Evolutionary conservation across 768 basidiomycete genomes (phyloP).

Genomic region (Tulasnella sp.): DNA sequence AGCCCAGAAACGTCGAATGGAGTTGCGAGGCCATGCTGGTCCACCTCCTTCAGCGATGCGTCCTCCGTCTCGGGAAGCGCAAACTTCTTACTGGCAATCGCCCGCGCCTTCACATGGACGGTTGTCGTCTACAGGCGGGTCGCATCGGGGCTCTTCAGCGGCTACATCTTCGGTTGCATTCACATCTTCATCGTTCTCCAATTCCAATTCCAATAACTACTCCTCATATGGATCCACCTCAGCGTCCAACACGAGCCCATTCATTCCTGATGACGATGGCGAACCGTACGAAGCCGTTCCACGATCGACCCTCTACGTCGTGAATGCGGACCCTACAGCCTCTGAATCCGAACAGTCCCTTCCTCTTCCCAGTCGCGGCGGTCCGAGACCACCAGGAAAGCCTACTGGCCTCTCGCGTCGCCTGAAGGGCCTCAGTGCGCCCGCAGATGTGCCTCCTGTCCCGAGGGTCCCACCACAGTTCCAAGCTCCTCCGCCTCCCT

Average conservation of each 20-base stretch:
- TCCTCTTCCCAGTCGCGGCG: not conserved
- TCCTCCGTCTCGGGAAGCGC: not conserved
- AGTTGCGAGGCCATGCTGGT: not conserved
- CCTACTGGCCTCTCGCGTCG: not conserved
- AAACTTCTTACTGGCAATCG: not conserved
- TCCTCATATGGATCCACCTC: not conserved
- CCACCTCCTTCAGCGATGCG: not conserved
- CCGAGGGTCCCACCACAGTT: constrained; percentile 8
- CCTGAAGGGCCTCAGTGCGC: not conserved
- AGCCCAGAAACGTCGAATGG: constrained; percentile 2
- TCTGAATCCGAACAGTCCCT: constrained; percentile 1
- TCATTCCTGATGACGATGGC: not conserved
- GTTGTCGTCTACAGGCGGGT: not conserved
- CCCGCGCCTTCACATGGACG: not conserved
- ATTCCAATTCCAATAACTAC: not conserved
- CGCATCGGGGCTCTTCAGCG: constrained; percentile 6
- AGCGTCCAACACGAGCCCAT: not conserved
- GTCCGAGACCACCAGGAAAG: not conserved
- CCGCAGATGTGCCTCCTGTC: not conserved
- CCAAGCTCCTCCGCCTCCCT: constrained; percentile 8
- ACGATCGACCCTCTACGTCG: constrained; percentile 2
- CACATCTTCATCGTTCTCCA: constrained; percentile 1
- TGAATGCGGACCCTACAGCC: not conserved
- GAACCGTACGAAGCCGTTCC: not conserved
- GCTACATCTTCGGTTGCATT: constrained; percentile 11